phyloP scores from a whole-genome alignment of 306 rosid genomes.

The Ammopiptanthus mongolicus region DNA sequence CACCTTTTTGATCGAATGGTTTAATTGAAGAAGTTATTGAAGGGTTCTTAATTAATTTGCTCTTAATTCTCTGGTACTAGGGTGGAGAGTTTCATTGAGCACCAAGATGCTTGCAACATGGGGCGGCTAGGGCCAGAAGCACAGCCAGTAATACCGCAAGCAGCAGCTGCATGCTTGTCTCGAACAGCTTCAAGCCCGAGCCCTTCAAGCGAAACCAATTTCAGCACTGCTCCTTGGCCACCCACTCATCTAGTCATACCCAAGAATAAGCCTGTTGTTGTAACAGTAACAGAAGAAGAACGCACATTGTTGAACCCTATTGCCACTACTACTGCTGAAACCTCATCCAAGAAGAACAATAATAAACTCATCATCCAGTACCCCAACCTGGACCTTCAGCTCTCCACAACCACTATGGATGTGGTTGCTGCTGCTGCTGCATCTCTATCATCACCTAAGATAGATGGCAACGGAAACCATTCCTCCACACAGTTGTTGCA shows the following conservation, averaged over 20 bases:
- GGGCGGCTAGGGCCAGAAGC: slow-evolving; percentile 57
- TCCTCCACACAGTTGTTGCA: slow-evolving; percentile 70
- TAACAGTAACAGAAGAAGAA: slow-evolving; percentile 34
- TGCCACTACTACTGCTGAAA: background rate
- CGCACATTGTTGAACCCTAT: slow-evolving; percentile 39
- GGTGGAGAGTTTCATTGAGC: slow-evolving; percentile 99
- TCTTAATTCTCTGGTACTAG: slow-evolving; percentile 27
- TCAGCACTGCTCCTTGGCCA: slow-evolving; percentile 57
- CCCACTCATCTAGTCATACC: slow-evolving; percentile 27
- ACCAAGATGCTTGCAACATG: slow-evolving; percentile 96
- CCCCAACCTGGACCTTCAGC: slow-evolving; percentile 88
- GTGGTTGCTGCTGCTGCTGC: background rate
- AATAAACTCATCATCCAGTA: slow-evolving; percentile 11
- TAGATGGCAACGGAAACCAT: slow-evolving; percentile 25
- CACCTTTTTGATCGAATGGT: background rate
- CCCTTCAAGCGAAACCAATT: slow-evolving; percentile 84
- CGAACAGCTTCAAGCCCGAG: slow-evolving; percentile 95
- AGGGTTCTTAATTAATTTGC: no score
- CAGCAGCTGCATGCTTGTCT: slow-evolving; percentile 61
- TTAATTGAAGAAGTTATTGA: no score
- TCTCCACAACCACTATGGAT: slow-evolving; percentile 50
- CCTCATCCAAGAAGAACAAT: slow-evolving; percentile 3
- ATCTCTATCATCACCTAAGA: slow-evolving; percentile 40
- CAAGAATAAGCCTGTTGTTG: background rate
- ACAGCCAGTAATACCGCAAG: slow-evolving; percentile 57